Base-by-base conservation (phyloP, 2,329 filamentous ascomycete genomes). In the Xylariaceae sp. region DNA sequence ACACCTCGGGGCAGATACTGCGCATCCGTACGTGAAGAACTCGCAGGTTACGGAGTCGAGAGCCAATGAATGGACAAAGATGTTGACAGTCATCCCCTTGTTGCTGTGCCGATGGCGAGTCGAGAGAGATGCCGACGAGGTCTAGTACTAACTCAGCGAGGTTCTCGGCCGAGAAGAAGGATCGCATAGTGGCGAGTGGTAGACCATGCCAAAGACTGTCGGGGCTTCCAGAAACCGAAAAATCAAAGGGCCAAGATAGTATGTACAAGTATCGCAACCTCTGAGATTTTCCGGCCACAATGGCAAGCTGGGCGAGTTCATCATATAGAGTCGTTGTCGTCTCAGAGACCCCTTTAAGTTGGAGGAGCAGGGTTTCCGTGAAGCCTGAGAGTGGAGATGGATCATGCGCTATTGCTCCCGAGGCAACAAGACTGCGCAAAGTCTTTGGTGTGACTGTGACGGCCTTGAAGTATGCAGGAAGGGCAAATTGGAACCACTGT, bases 11-110 rank as follows among this genome's bases (percentile, higher is more conserved):
- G 21, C 37, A 39, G 33, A 39, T 36, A 19, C 24, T 31, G 15
- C 19, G 32, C 36, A 38, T 35, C 16, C 32, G 36, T 35, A 38
- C 5, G 14, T 32, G 36, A 22, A 38, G 32, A 9, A 23, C 28
- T 25, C 17, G 22, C 14, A 38, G 36, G 29, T 27, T 32, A 32
- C 8, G n/a, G n/a, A n/a, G n/a, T n/a, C n/a, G n/a, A n/a, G n/a
- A n/a, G n/a, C n/a, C n/a, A n/a, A n/a, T n/a, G n/a, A n/a, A n/a
- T n/a, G n/a, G n/a, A n/a, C n/a, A n/a, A n/a, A n/a, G n/a, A n/a
- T n/a, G n/a, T n/a, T n/a, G n/a, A n/a, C n/a, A n/a, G n/a, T n/a
- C n/a, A n/a, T n/a, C n/a, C n/a, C n/a, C n/a, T n/a, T n/a, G n/a
- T n/a, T n/a, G n/a, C n/a, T n/a, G n/a, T n/a, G n/a, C n/a, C n/a